A percentile compares a stretch with the other conserved stretches of the same genome.
These are phyloP conservation scores for Colletotrichum sp. DNA, from an alignment of 2,329 filamentous ascomycete species.

Conservation along the genomic window DNA sequence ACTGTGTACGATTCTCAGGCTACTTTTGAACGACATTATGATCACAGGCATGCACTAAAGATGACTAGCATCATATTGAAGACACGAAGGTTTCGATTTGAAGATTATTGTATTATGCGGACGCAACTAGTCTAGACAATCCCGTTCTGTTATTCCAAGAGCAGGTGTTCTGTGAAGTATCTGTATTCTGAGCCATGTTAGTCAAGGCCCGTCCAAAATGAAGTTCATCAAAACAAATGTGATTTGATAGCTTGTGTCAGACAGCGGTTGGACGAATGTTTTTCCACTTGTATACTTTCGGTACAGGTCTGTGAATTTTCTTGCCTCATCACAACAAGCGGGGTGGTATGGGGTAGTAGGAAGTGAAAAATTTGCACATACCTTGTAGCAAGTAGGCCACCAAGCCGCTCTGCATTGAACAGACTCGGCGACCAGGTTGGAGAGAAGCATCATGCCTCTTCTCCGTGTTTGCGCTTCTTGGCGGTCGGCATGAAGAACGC, in stretches of 20 bases:
- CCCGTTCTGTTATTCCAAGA: neutral
- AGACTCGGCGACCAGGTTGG: neutral
- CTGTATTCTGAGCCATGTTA: neutral
- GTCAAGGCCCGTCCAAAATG: neutral
- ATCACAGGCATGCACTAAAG: too few relatives aligned
- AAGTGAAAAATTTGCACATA: constrained; percentile 35
- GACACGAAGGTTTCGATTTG: too few relatives aligned
- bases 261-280: constrained; percentile 83
- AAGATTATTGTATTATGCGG: neutral
- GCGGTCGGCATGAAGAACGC: constrained; percentile 67
- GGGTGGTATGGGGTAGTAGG: neutral
- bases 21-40: too few relatives aligned
- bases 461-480: constrained; percentile 55
- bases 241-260: constrained; percentile 53
- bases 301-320: constrained; percentile 85
- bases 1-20: too few relatives aligned
- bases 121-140: accelerated
- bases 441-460: constrained; percentile 18
- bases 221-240: constrained; percentile 6
- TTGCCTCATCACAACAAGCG: constrained; percentile 72
- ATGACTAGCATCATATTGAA: too few relatives aligned
- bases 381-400: constrained; percentile 30
- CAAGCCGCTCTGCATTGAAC: neutral
- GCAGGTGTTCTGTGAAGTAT: too few relatives aligned
- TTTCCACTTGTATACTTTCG: constrained; percentile 73